Percentiles rank a stretch among this genome's conserved stretches.
Conservation (phyloP, 768 basidiomycete genomes). For the Saitozyma podzolica region DNA sequence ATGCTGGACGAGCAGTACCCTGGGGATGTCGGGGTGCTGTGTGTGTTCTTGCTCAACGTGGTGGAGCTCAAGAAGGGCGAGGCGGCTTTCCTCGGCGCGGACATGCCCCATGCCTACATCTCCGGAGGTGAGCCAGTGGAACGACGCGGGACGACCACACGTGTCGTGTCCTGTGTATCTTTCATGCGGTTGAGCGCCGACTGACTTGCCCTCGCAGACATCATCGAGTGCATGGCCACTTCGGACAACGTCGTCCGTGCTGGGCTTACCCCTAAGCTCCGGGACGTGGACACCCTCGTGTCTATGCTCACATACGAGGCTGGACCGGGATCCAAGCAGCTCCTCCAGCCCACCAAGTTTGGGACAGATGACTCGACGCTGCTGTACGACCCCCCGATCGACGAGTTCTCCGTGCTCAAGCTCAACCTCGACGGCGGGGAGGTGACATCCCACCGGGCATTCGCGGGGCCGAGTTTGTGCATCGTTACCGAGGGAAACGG, state of each 20-base stretch:
- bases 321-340: constrained; percentile 67
- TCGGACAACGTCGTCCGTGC: constrained; percentile 96
- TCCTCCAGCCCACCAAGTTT: constrained; percentile 65
- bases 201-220: constrained; percentile 61
- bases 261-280: constrained; percentile 92
- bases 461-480: constrained; percentile 81
- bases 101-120: constrained; percentile 96
- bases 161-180: too few species aligned
- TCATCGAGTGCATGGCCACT: constrained; percentile 74
- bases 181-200: background rate
- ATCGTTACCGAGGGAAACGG: constrained; percentile 75
- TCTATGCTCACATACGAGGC: constrained; percentile 81
- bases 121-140: constrained; percentile 67
- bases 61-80: constrained; percentile 76
- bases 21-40: constrained; percentile 89
- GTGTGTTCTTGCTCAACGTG: constrained; percentile 84
- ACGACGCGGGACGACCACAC: background rate
- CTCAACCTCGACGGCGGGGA: constrained; percentile 57
- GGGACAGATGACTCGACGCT: constrained; percentile 46
- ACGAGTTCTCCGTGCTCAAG: constrained; percentile 85
- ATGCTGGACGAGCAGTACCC: constrained; percentile 71
- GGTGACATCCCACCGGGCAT: constrained; percentile 61
- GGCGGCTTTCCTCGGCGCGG: constrained; percentile 91
- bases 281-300: constrained; percentile 88
- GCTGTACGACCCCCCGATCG: constrained; percentile 87